These are phyloP conservation scores for Dryadomyces sulphureus DNA, from an alignment of 2,329 filamentous ascomycete species.

Conservation along the genomic window DNA sequence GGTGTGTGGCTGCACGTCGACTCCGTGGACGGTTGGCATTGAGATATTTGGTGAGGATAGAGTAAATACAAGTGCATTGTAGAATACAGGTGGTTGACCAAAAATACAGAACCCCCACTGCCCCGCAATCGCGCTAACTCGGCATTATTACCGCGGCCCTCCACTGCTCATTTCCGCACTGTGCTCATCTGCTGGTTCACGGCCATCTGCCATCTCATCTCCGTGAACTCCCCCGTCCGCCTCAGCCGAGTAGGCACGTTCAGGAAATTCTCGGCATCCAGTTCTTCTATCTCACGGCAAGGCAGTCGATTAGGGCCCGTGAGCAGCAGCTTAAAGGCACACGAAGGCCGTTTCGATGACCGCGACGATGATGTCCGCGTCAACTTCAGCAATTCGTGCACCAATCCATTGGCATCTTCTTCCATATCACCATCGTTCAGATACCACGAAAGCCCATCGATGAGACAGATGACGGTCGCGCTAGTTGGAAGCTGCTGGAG, in stretches of 20 bases:
- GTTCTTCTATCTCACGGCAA: background rate
- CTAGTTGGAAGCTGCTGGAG: background rate
- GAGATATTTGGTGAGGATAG: no score
- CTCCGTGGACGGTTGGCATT: no score
- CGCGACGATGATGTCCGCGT: background rate
- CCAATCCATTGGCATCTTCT: background rate
- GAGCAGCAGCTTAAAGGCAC: background rate
- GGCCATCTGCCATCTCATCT: background rate
- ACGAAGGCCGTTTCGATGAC: background rate
- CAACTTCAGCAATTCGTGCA: background rate
- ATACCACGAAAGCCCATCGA: background rate
- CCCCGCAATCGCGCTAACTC: no score
- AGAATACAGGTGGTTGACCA: no score
- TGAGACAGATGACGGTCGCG: background rate
- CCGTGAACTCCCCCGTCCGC: background rate
- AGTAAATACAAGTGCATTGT: no score
- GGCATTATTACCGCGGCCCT: no score
- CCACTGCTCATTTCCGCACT: no score
- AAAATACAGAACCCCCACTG: no score
- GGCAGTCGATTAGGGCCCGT: background rate
- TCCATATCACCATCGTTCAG: background rate
- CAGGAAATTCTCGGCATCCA: background rate
- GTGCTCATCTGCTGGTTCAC: background rate
- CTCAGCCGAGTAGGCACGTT: background rate
- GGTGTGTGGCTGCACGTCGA: conserved; percentile 1